Conservation (phyloP, 1,284 basidiomycete species). For the Schizophyllum amplum region DNA sequence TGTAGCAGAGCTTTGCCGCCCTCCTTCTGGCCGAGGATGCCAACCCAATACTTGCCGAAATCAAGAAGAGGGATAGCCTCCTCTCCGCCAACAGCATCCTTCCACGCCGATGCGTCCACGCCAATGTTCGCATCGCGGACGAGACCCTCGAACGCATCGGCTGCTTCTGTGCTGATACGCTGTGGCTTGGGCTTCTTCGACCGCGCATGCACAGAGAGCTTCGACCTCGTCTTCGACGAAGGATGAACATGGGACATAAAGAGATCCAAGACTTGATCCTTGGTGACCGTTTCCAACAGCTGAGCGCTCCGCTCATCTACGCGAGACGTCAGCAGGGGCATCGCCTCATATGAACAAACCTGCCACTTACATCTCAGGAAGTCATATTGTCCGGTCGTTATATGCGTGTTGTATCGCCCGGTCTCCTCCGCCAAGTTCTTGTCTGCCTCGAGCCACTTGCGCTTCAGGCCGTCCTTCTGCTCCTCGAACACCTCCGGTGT, state of each 20-base stretch:
- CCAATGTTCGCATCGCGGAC: conserved; percentile 46
- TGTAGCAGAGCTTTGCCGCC: conserved; percentile 34
- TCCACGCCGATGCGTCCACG: conserved; percentile 53
- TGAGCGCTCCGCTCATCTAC: conserved; percentile 64
- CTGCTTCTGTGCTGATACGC: conserved; percentile 61
- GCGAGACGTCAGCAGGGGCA: conserved; percentile 5
- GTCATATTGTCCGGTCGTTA: conserved; percentile 71
- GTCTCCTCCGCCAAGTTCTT: conserved; percentile 76
- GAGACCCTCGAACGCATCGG: conserved; percentile 52
- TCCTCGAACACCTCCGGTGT: conserved; percentile 52
- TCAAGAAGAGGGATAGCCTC: conserved; percentile 31
- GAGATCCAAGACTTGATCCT: conserved; percentile 71
- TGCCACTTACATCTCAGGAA: conserved; percentile 43
- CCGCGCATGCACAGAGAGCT: conserved; percentile 75
- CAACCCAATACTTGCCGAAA: conserved; percentile 36
- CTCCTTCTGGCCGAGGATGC: conserved; percentile 22
- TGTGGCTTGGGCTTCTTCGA: conserved; percentile 57
- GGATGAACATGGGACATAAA: conserved; percentile 71
- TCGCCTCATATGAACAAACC: not conserved
- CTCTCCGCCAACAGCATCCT: conserved; percentile 37
- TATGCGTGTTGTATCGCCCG: conserved; percentile 62
- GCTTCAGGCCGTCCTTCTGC: conserved; percentile 56
- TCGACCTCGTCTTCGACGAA: conserved; percentile 59
- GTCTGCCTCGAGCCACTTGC: conserved; percentile 48
- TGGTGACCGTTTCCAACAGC: conserved; percentile 55